Evolutionary conservation across 2,329 filamentous ascomycete species (phyloP).

Genomic region (Corinectria fuckeliana): DNA sequence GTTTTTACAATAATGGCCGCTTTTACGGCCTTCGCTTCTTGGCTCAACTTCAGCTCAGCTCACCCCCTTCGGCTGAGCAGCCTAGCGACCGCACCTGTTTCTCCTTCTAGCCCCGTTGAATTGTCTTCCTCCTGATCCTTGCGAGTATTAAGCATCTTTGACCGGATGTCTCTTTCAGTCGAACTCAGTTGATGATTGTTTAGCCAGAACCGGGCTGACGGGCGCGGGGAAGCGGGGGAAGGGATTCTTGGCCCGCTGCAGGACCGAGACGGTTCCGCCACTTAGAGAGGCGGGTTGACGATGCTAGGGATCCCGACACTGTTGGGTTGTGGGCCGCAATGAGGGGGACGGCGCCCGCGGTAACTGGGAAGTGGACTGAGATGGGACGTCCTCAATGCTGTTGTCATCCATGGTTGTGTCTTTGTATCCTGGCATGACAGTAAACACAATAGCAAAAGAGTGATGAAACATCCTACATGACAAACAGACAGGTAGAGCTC

Average conservation of each 20-base stretch:
- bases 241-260: neutral
- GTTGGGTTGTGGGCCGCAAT: neutral
- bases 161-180: no score
- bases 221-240: neutral
- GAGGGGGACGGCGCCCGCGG: neutral
- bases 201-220: neutral
- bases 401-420: neutral
- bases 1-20: no score
- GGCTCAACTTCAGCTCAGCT: no score
- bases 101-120: no score
- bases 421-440: neutral
- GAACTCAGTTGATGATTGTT: neutral
- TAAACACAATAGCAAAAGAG: neutral
- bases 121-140: no score
- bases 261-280: conserved; percentile 16
- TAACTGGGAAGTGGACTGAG: neutral
- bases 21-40: no score
- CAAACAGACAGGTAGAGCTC: neutral
- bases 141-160: no score
- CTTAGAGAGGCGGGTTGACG: neutral
- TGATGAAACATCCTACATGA: neutral
- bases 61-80: no score
- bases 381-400: neutral
- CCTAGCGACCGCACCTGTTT: no score
- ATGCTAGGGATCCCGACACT: neutral